Evolutionary conservation across 345 rosid species (phyloP).

Genomic region (Rhizophora apiculata): DNA sequence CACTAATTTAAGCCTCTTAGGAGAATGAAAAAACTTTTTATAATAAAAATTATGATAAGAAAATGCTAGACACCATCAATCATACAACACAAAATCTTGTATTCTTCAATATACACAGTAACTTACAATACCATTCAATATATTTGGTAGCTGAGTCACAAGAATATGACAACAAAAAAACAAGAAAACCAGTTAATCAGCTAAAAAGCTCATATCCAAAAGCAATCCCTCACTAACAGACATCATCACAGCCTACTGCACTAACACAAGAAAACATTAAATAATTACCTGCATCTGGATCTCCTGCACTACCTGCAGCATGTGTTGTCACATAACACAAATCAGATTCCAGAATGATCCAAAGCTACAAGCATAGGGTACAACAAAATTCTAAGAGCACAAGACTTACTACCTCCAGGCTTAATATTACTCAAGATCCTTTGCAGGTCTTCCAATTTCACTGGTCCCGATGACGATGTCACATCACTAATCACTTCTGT

Average conservation of each 20-base stretch:
- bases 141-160: background rate
- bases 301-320: conserved; percentile 54
- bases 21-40: too few relatives aligned
- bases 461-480: conserved; percentile 80
- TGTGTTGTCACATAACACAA: conserved; percentile 16
- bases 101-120: too few relatives aligned
- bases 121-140: too few relatives aligned
- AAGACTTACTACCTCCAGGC: conserved; percentile 48
- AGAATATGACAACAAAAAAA: background rate
- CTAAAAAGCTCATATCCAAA: background rate
- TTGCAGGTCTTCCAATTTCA: conserved; percentile 80
- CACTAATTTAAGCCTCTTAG: too few relatives aligned
- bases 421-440: conserved; percentile 83
- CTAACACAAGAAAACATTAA: background rate
- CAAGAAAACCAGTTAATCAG: background rate
- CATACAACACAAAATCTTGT: too few relatives aligned
- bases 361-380: background rate
- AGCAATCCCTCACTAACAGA: background rate
- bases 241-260: background rate
- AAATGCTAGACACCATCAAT: too few relatives aligned
- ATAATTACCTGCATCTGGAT: conserved; percentile 72
- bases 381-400: background rate
- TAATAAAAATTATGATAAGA: too few relatives aligned
- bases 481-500: conserved; percentile 67
- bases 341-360: conserved; percentile 21